Conservation (phyloP, 2,329 filamentous ascomycete genomes). For the Fusarium camptoceras region DNA sequence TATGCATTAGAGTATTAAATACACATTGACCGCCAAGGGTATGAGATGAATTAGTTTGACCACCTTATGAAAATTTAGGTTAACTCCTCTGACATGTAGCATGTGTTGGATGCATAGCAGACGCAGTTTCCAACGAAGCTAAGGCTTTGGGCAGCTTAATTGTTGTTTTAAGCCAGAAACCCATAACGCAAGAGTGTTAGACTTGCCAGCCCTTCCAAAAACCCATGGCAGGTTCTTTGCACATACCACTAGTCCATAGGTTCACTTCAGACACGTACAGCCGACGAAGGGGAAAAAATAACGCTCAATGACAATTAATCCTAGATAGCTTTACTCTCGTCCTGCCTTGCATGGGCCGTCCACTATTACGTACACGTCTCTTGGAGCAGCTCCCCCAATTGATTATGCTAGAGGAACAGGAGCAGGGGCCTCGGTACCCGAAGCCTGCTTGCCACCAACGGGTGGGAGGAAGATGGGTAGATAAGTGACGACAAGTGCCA, state of each 20-base stretch:
- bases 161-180: neutral
- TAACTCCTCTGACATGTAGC: neutral
- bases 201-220: constrained; percentile 13
- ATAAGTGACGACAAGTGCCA: constrained; percentile 68
- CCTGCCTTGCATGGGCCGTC: neutral
- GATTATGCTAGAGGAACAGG: constrained; percentile 35
- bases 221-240: constrained; percentile 6
- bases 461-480: constrained; percentile 64
- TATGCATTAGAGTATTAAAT: neutral
- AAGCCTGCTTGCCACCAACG: constrained; percentile 45
- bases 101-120: neutral
- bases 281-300: constrained; percentile 6
- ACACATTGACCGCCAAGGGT: neutral
- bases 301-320: constrained; percentile 22
- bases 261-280: neutral
- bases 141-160: neutral
- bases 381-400: neutral
- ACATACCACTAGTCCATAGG: neutral
- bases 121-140: neutral
- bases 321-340: neutral
- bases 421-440: constrained; percentile 50
- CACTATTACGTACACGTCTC: constrained; percentile 14
- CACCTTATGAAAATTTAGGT: neutral
- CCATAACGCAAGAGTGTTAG: neutral
- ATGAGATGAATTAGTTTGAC: neutral